Percentiles rank a stretch among this genome's conserved stretches.
These are phyloP conservation scores for Tricholomella constricta DNA, from an alignment of 768 basidiomycete genomes.

Conservation along the genomic window DNA sequence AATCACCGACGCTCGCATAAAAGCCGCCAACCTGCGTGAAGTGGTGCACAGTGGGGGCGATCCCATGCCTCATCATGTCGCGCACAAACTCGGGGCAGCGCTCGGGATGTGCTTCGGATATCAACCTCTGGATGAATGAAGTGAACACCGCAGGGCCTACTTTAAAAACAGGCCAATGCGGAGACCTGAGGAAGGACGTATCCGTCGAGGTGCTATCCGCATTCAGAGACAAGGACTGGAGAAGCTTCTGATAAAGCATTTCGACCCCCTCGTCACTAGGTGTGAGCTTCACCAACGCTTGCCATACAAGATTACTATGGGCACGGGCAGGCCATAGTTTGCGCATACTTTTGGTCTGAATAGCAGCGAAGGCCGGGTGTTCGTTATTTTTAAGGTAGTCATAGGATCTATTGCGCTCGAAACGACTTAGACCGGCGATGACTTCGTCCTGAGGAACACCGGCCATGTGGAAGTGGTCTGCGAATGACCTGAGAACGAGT, in stretches of 20 bases:
- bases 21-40: conserved; percentile 51
- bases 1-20: conserved; percentile 44
- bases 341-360: conserved; percentile 7
- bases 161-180: conserved; percentile 31
- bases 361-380: conserved; percentile 3
- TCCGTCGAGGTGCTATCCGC: conserved; percentile 4
- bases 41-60: conserved; percentile 48
- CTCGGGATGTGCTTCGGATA: conserved; percentile 27
- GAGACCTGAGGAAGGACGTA: conserved; percentile 21
- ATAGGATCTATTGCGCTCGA: conserved; percentile 1
- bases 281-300: conserved; percentile 31
- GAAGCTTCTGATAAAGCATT: conserved; percentile 46
- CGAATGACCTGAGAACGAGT: conserved; percentile 47
- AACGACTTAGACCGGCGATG: conserved; percentile 17
- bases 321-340: conserved; percentile 37
- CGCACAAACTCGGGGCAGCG: conserved; percentile 41
- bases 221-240: conserved; percentile 25
- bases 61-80: conserved; percentile 53
- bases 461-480: conserved; percentile 49
- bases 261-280: conserved; percentile 26
- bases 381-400: neutral
- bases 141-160: conserved; percentile 44
- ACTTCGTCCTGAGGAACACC: conserved; percentile 52
- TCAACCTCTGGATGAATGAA: conserved; percentile 51
- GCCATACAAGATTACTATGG: conserved; percentile 43